phyloP scores from a whole-genome alignment of 2,329 filamentous ascomycete genomes.

The Gyromitra esculenta region DNA sequence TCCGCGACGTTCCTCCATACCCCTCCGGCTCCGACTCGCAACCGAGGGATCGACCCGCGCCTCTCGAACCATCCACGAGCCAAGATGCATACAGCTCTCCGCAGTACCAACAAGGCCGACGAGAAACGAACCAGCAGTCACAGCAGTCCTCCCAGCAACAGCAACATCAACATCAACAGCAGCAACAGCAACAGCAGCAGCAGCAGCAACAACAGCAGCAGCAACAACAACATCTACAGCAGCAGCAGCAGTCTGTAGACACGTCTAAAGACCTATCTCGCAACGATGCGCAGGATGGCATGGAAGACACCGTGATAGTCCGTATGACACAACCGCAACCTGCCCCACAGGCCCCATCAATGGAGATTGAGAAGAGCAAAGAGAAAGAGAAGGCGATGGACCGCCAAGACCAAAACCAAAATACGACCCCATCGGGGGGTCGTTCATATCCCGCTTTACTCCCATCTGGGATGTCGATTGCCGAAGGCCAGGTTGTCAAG shows the following conservation, averaged over 20 bases:
- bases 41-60: constrained; percentile 53
- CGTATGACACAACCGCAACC: constrained; percentile 46
- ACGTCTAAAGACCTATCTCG: constrained; percentile 42
- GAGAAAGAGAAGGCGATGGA: constrained; percentile 41
- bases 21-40: constrained; percentile 45
- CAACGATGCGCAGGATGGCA: constrained; percentile 39
- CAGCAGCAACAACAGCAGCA: constrained; percentile 46
- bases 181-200: constrained; percentile 39
- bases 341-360: constrained; percentile 47
- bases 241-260: constrained; percentile 27
- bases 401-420: constrained; percentile 51
- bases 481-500: constrained; percentile 41
- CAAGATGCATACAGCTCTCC: constrained; percentile 52
- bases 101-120: constrained; percentile 50
- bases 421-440: constrained; percentile 39
- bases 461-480: constrained; percentile 41
- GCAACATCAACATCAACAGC: constrained; percentile 48
- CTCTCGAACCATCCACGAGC: constrained; percentile 51
- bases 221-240: constrained; percentile 32
- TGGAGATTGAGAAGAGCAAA: constrained; percentile 47
- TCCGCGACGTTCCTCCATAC: constrained; percentile 53
- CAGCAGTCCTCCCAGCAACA: constrained; percentile 45
- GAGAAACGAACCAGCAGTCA: constrained; percentile 48
- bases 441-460: constrained; percentile 48
- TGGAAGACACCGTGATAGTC: constrained; percentile 40